Evolutionary conservation across 345 rosid genomes (phyloP), one percentile per base, ranked within the genome.

Genomic region (Psidium guajava): DNA sequence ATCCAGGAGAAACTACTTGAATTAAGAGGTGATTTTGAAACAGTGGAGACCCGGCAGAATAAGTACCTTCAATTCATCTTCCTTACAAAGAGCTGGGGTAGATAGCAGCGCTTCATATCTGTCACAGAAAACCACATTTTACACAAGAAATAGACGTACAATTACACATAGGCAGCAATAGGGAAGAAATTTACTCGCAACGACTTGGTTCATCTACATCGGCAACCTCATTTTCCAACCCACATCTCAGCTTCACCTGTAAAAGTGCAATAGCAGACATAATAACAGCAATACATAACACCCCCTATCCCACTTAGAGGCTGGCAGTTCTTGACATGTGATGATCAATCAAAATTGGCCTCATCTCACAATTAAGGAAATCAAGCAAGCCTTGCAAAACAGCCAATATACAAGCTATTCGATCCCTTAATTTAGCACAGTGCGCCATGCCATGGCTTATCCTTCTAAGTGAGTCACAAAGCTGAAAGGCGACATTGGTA

Each of bases 171-270:
- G 55, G 82, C 51, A 25, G 40, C 28, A 53, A 50, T 74, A 44
- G 50, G 82, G 44, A 27, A 27, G 50, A 81, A 21, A 69, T 36
- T 91, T 91, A 96, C 99, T 98, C 98, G 97, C 99, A 97, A 55
- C 98, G 98, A 89, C 99, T 97, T 87, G 99, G 99, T 88, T 97
- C 99, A 83, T 93, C 99, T 14, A 96, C 94, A 89, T 93, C 98
- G 80, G 92, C 84, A 64, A 98, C 88, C 93, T 96, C 99, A 64
- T 91, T 93, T 51, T 91, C 91, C 90, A 95, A 87, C 25, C 99
- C 99, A 85, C 99, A 98, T 84, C 96, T 93, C 82, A 98, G 94
- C 89, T 85, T 95, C 73, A 96, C 96, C 99, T 98, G 89, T 73
- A 82, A 86, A 42, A 7, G 53, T 25, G 36, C 77, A 55, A 87